A percentile compares a stretch with the other conserved stretches of the same genome.
Evolutionary conservation across 2,329 filamentous ascomycete genomes (phyloP).

Genomic region (Pseudogymnoascus sp.): DNA sequence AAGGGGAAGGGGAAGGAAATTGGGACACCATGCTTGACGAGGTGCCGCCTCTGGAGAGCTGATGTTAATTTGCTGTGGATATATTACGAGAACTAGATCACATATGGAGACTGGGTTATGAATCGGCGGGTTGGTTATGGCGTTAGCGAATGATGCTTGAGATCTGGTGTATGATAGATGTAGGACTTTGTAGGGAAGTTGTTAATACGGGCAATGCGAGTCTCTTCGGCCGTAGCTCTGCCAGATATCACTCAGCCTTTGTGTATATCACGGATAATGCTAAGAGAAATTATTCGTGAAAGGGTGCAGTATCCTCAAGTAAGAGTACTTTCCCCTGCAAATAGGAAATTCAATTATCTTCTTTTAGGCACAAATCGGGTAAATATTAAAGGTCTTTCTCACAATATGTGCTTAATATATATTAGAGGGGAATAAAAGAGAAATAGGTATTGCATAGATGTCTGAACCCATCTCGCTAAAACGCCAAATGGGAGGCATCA

Average conservation of each 20-base stretch:
- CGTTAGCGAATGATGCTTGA: neutral
- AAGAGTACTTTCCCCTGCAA: neutral
- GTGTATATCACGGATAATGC: no score
- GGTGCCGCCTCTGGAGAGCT: slow-evolving; percentile 22
- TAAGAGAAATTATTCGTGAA: neutral
- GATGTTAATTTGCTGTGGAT: neutral
- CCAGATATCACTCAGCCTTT: no score
- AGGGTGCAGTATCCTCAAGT: neutral
- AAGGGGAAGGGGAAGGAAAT: slow-evolving; percentile 25
- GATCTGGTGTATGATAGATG: neutral
- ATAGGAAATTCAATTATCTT: neutral
- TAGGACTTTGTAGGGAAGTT: neutral
- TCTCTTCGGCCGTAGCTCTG: no score
- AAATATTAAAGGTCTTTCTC: neutral
- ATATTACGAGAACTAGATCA: neutral
- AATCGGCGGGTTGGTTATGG: neutral
- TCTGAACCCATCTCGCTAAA: neutral
- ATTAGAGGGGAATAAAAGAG: neutral
- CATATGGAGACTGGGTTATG: neutral
- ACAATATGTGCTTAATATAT: neutral
- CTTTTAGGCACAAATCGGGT: neutral
- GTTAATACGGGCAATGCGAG: neutral
- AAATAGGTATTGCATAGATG: neutral
- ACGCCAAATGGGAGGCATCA: neutral
- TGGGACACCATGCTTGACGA: slow-evolving; percentile 28